phyloP scores from a whole-genome alignment of 108 stramenopile genomes.

The Cyclotella sp. region DNA sequence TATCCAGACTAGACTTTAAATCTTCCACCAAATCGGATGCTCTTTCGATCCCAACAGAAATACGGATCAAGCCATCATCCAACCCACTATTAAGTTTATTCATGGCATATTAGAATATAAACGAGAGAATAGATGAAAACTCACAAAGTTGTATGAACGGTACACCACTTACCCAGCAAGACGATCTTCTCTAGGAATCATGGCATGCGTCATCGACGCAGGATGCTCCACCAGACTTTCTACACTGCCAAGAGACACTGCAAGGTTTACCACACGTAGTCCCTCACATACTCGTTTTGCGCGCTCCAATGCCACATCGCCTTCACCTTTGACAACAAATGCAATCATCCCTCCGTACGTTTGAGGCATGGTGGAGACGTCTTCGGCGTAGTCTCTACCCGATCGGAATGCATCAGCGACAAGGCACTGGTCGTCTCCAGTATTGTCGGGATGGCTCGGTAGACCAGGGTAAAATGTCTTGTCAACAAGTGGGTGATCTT shows the following conservation, averaged over 20 bases:
- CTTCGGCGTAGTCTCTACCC: conserved; percentile 57
- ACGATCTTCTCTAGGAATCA: conserved; percentile 77
- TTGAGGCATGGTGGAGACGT: conserved; percentile 48
- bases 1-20: conserved; percentile 65
- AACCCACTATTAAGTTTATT: conserved; percentile 52
- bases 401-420: conserved; percentile 53
- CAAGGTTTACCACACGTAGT: conserved; percentile 71
- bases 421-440: conserved; percentile 32
- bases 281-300: conserved; percentile 58
- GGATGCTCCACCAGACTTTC: conserved; percentile 85
- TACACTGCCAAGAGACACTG: conserved; percentile 83
- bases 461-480: conserved; percentile 70
- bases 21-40: conserved; percentile 75
- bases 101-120: background rate
- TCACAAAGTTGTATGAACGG: background rate
- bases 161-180: conserved; percentile 10
- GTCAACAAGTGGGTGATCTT: conserved; percentile 62
- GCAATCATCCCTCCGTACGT: conserved; percentile 78
- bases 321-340: conserved; percentile 68
- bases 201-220: conserved; percentile 87
- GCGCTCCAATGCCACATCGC: conserved; percentile 56
- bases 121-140: background rate
- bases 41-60: conserved; percentile 83
- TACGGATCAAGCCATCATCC: conserved; percentile 78
- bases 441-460: conserved; percentile 59